Evolutionary conservation across 352 stramenopile species (phyloP), one percentile per base, ranked within the genome.

Genomic region (Globisporangium viniferum): DNA sequence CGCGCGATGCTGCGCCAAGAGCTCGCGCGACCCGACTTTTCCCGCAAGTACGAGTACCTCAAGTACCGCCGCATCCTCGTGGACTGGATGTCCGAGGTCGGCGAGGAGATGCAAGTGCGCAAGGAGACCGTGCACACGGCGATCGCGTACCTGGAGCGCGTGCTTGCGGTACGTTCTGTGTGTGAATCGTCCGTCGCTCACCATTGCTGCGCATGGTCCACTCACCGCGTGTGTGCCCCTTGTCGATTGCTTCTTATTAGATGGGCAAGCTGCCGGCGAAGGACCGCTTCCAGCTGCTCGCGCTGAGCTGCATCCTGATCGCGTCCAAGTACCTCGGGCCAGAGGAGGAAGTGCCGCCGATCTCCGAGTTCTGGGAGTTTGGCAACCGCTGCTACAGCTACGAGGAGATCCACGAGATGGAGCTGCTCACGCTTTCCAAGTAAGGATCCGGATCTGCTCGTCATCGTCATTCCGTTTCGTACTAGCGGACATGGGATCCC

Each of bases 11-110:
- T 94, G 44, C 84, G 84, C 4, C 84, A 93, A 66, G 87, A 94
- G 64, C 75, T 92, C 46, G 39, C 73, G 35, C 83, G 82, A 0
- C 84, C 87, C 1, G 83, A 94, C 67, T 94, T 86, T 73, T 80
- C 81, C 49, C 73, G 81, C 56, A 80, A 86, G 54, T 93, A 92
- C 70, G 87, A 90, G 58, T 94, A 94, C 68, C 75, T 94, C 64
- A 91, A 91, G 71, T 94, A 93, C 65, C 83, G 87, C 20, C 84
- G 84, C 48, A 84, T 93, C 58, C 74, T 94, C 24, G 83, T 94
- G 46, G 86, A 96, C 64, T 96, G 88, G 88, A 96, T 93, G 79
- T 77, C 74, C 20, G 88, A 96, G 60, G 86, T 94, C 33, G 88
- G 88, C 67, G 88, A 96, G 64, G 85, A 94, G 68, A 78, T 96